Conservation (phyloP, 2,329 filamentous ascomycete genomes). For the Penicillium occitanis region DNA sequence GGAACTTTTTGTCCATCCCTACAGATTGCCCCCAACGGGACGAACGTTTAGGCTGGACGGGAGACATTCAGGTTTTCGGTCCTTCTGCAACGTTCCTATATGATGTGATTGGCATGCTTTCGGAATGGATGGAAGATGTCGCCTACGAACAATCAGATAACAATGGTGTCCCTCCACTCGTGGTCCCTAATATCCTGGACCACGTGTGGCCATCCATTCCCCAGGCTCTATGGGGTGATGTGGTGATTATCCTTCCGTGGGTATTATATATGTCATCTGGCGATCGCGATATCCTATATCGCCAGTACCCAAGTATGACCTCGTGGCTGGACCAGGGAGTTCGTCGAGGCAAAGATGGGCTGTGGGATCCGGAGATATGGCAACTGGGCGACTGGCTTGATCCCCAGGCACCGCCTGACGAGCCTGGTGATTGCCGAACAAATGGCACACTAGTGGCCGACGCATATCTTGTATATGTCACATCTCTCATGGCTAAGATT, state of each 20-base stretch:
- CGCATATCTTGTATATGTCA: constrained; percentile 41
- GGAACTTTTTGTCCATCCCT: constrained; percentile 59
- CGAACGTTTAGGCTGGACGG: constrained; percentile 57
- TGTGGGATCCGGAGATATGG: constrained; percentile 38
- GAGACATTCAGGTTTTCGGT: constrained; percentile 53
- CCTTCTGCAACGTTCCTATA: constrained; percentile 57
- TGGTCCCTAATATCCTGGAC: constrained; percentile 29
- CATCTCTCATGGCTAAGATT: constrained; percentile 32
- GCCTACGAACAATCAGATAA: neutral
- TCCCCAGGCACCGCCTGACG: constrained; percentile 37
- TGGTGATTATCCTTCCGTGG: constrained; percentile 39
- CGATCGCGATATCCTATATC: neutral
- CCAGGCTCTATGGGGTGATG: constrained; percentile 44
- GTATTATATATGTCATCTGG: constrained; percentile 32
- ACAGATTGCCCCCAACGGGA: constrained; percentile 61
- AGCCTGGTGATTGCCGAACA: constrained; percentile 36
- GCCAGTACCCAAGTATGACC: neutral
- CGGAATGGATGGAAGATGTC: neutral
- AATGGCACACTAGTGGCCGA: constrained; percentile 40
- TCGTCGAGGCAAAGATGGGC: constrained; percentile 18
- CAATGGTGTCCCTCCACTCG: neutral
- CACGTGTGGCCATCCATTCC: constrained; percentile 26
- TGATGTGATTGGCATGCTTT: constrained; percentile 8
- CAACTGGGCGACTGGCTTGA: constrained; percentile 47
- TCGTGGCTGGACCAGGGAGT: neutral